These are phyloP conservation scores for Closterium sp. DNA, from an alignment of 139 green algal genomes.

Conservation along the genomic window DNA sequence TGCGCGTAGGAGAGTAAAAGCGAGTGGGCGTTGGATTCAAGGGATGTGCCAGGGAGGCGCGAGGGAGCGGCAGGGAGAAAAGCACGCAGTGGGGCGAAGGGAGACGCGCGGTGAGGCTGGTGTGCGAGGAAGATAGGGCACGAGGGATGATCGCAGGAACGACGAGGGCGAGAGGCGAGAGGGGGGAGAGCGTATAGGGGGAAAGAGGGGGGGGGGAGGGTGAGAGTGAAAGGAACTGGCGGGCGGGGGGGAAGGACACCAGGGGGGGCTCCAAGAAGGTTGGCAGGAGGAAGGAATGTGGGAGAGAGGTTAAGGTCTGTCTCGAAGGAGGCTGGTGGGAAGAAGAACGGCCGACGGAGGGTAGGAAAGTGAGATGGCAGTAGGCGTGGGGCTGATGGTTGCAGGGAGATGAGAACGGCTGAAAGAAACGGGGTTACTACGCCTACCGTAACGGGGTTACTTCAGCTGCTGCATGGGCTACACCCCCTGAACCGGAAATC, in stretches of 20 bases:
- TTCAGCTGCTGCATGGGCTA: neutral
- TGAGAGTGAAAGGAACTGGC: too few relatives aligned
- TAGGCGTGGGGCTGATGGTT: too few relatives aligned
- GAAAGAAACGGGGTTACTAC: too few relatives aligned
- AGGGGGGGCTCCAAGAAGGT: neutral
- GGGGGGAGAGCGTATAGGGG: neutral
- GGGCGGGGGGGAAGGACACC: neutral
- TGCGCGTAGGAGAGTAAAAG: neutral
- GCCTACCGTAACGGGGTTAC: too few relatives aligned
- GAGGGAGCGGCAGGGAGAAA: neutral
- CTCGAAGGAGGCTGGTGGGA: too few relatives aligned
- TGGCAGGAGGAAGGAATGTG: neutral
- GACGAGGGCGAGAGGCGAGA: neutral
- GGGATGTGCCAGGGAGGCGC: too few relatives aligned
- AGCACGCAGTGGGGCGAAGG: neutral
- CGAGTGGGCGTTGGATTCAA: too few relatives aligned
- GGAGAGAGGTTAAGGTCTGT: neutral
- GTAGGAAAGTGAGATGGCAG: neutral
- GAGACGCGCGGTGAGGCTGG: neutral
- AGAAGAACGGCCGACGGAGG: too few relatives aligned
- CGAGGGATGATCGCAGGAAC: too few relatives aligned
- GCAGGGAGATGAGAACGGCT: too few relatives aligned
- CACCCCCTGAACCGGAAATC: neutral
- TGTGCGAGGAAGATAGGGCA: neutral
- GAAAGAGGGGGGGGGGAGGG: neutral